Conservation (phyloP, 2,329 filamentous ascomycete species). For the Lasiodiplodia sp. region DNA sequence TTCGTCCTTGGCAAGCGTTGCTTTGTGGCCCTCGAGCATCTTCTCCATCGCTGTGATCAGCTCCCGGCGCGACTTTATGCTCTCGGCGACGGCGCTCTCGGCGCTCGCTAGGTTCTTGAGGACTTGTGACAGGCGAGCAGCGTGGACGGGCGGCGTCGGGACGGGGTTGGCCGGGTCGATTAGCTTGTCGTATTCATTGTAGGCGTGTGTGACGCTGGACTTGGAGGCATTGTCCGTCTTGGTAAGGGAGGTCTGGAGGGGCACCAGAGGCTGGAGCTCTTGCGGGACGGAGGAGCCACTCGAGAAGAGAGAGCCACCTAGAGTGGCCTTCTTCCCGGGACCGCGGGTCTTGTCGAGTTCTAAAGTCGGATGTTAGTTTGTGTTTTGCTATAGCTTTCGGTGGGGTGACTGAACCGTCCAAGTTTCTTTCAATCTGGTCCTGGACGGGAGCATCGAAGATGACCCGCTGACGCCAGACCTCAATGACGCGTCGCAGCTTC, state of each 20-base stretch:
- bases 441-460: constrained; percentile 87
- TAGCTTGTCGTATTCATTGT: constrained; percentile 84
- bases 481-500: constrained; percentile 86
- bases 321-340: constrained; percentile 60
- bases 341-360: constrained; percentile 64
- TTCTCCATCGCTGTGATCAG: constrained; percentile 84
- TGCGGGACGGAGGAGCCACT: constrained; percentile 68
- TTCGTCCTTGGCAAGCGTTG: constrained; percentile 74
- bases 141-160: constrained; percentile 87
- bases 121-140: constrained; percentile 86
- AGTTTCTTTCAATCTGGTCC: constrained; percentile 76
- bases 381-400: neutral
- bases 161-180: constrained; percentile 72
- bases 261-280: constrained; percentile 78
- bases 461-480: constrained; percentile 87
- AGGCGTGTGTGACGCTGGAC: constrained; percentile 72
- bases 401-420: constrained; percentile 69
- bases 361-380: constrained; percentile 35
- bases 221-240: constrained; percentile 76
- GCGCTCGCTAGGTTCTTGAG: constrained; percentile 87
- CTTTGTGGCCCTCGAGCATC: constrained; percentile 76
- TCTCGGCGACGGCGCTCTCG: constrained; percentile 86
- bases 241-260: constrained; percentile 74
- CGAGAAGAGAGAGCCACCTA: constrained; percentile 76
- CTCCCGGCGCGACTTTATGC: constrained; percentile 81